Percentiles rank a stretch among this genome's conserved stretches.
phyloP scores from a whole-genome alignment of 768 basidiomycete species.

The Tylopilus sp. region DNA sequence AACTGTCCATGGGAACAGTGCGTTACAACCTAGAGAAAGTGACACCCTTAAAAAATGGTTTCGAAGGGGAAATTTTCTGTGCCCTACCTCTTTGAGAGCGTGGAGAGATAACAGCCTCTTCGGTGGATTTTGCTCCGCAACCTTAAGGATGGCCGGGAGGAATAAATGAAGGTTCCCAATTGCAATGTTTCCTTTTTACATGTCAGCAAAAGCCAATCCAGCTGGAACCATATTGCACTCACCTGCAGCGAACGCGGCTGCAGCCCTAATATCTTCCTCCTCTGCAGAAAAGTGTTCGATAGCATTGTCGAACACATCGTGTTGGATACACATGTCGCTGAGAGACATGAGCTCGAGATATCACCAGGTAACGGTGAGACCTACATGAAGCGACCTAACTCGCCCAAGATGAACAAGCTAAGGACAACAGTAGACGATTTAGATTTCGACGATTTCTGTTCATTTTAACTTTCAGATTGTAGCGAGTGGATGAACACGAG shows the following conservation, averaged over 20 bases:
- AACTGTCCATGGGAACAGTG: conserved; percentile 84
- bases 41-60: not conserved
- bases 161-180: conserved; percentile 89
- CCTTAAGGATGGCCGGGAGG: conserved; percentile 79
- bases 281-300: conserved; percentile 74
- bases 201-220: not conserved
- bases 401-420: conserved; percentile 85
- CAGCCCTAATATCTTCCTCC: conserved; percentile 82
- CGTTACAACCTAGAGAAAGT: conserved; percentile 67
- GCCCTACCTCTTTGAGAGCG: conserved; percentile 82
- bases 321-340: conserved; percentile 84
- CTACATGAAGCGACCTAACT: conserved; percentile 89
- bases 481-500: not conserved
- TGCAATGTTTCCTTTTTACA: conserved; percentile 79
- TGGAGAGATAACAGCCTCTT: conserved; percentile 85
- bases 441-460: conserved; percentile 54
- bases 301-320: conserved; percentile 71
- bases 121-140: conserved; percentile 69
- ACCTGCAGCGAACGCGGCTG: conserved; percentile 95
- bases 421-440: conserved; percentile 70
- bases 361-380: not conserved
- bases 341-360: conserved; percentile 2
- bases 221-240: conserved; percentile 15
- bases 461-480: conserved; percentile 1
- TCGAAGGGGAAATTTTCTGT: not conserved